phyloP scores from a whole-genome alignment of 1,284 basidiomycete genomes.

The Apiotrichum montevideense region DNA sequence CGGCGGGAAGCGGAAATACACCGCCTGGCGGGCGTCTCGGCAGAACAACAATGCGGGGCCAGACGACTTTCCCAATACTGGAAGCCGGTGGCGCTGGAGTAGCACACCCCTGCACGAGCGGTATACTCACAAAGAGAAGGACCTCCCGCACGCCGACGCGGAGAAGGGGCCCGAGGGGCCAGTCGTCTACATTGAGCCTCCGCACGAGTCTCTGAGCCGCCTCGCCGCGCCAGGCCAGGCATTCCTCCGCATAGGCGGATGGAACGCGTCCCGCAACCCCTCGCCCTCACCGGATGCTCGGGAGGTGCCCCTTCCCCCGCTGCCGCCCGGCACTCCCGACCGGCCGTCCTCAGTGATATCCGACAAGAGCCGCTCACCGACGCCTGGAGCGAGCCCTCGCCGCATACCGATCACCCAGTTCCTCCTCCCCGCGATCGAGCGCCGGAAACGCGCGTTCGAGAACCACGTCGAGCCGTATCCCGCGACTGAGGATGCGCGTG shows the following conservation, averaged over 20 bases:
- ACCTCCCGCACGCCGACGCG: background rate
- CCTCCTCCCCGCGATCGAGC: background rate
- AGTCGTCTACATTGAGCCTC: no score
- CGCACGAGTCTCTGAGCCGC: background rate
- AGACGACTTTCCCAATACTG: background rate
- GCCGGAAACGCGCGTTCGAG: background rate
- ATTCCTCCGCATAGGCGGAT: background rate
- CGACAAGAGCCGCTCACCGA: no score
- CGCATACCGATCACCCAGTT: background rate
- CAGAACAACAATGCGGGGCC: background rate
- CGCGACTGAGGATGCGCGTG: background rate
- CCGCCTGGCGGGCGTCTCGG: background rate
- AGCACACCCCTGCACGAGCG: background rate
- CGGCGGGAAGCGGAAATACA: constrained; percentile 24
- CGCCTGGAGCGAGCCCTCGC: background rate
- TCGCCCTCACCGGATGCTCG: background rate
- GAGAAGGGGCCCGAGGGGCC: background rate
- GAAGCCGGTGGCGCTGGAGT: background rate
- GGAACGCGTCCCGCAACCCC: background rate
- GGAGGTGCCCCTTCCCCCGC: background rate
- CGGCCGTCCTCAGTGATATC: background rate
- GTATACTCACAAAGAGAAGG: background rate
- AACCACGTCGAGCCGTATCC: background rate
- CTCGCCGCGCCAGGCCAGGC: background rate
- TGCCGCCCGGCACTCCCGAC: no score